A percentile compares a stretch with the other conserved stretches of the same genome.
Evolutionary conservation across 129 eudicot genomes (phyloP).

Genomic region (Scalesia atractyloides): DNA sequence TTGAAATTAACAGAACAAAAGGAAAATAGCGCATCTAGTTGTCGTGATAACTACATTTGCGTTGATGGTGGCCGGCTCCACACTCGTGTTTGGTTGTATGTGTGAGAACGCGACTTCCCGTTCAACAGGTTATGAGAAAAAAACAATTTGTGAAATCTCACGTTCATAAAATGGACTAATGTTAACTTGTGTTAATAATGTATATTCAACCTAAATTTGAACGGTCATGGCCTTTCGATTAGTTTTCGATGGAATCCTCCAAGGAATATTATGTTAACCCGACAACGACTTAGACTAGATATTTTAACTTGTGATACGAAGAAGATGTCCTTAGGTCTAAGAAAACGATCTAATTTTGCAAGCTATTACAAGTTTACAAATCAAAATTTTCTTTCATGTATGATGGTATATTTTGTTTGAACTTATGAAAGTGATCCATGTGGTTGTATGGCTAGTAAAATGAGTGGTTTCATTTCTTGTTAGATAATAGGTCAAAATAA

Average conservation of each 20-base stretch:
- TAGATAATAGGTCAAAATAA: no score
- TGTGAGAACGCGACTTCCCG: not conserved
- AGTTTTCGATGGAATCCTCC: conserved; percentile 1
- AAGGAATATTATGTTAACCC: conserved; percentile 2
- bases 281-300: conserved; percentile 25
- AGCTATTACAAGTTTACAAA: conserved; percentile 13
- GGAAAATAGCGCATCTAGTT: not conserved
- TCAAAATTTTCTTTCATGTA: not conserved
- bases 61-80: conserved; percentile 28
- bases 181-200: conserved; percentile 22
- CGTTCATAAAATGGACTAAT: conserved; percentile 10
- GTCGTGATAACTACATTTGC: conserved; percentile 14
- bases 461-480: no score
- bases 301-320: conserved; percentile 10
- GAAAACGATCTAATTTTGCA: not conserved
- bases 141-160: no score
- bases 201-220: conserved; percentile 14
- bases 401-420: no score
- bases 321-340: conserved; percentile 6
- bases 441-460: no score
- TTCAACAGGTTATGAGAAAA: not conserved
- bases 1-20: conserved; percentile 7
- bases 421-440: no score
- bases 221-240: conserved; percentile 21
- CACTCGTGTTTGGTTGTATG: conserved; percentile 1